Evolutionary conservation across 495 filamentous ascomycete genomes (phyloP).

Genomic region (Lophiostoma macrostomum): DNA sequence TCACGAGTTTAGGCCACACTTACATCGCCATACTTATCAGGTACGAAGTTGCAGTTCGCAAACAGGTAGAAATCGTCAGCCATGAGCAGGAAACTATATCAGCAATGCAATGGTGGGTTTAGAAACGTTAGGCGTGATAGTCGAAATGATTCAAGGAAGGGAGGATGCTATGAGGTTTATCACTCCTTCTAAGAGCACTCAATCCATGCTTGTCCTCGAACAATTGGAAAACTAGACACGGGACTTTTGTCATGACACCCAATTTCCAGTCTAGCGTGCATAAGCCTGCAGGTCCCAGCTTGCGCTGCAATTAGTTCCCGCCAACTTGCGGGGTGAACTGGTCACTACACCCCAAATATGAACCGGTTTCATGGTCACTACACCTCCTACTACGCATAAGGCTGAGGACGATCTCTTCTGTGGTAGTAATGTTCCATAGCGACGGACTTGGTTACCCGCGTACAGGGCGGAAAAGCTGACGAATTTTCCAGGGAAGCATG

Average conservation of each 20-base stretch:
- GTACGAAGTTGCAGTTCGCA: conserved; percentile 32
- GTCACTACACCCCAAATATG: conserved; percentile 19
- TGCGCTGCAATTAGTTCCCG: not conserved
- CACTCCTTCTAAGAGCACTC: too few species aligned
- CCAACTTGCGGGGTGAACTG: not conserved
- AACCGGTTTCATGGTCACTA: conserved; percentile 7
- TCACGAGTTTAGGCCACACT: too few species aligned
- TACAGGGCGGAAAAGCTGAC: too few species aligned
- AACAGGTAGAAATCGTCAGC: conserved; percentile 32
- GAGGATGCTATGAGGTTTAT: not conserved
- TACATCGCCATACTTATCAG: conserved; percentile 31
- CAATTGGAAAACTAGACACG: too few species aligned
- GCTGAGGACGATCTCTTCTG: not conserved
- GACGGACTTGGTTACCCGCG: not conserved
- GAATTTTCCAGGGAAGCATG: too few species aligned
- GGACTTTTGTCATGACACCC: conserved; percentile 9
- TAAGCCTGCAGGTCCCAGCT: conserved; percentile 7
- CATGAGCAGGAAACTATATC: too few species aligned
- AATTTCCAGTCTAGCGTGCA: not conserved
- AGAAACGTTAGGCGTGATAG: too few species aligned
- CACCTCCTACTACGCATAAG: not conserved
- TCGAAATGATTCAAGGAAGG: not conserved
- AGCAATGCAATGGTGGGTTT: too few species aligned
- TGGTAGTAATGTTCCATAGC: not conserved
- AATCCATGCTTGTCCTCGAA: too few species aligned